Evolutionary conservation across 805 yeast genomes (phyloP), one percentile per base, ranked within the genome.

Genomic region (Saccharomyces paradoxus): DNA sequence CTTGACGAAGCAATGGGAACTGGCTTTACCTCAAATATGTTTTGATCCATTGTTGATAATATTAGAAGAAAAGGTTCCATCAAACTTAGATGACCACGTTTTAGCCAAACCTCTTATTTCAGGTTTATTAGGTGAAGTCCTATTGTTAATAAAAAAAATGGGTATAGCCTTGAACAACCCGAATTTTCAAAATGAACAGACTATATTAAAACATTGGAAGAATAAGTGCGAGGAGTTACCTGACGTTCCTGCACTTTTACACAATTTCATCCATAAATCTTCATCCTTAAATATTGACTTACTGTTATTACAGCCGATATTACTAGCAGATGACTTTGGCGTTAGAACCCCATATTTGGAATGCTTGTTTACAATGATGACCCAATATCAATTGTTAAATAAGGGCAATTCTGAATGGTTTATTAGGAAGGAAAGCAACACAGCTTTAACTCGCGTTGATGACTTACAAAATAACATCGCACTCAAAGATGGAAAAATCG

Each of bases 291-390:
- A 84, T 57, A 73, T 86, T 46, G 97, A 90, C 70, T 74, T 89
- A 62, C 74, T 88, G 48, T 73, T 90, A 53, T 76, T 90, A 56
- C 94, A 88, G 65, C 96, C 97, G 8, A 91, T 91, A 54, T 73
- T 89, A 53, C 74, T 89, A 55, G 96, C 94, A 14, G 96, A 89
- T 71, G 96, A 89, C 66, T 80, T 81, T 65, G 84, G 86, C 50
- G 83, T 89, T 51, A 84, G 86, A 64, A 88, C 96, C 0, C 97
- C 97, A 2, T 90, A 90, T 67, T 74, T 91, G 66, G 97, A 91
- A 71, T 88, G 87, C 60, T 73, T 89, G 54, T 91, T 89, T 66
- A 87, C 96, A 2, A 79, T 82, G 53, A 74, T 86, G 74, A 81
- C 86, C 58, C 90, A 86, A 65, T 77, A 74, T 53, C 76, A 73